Percentiles rank a stretch among this genome's conserved stretches.
Conservation (phyloP, 2,329 filamentous ascomycete genomes). For the Hymenoscyphus repandus region DNA sequence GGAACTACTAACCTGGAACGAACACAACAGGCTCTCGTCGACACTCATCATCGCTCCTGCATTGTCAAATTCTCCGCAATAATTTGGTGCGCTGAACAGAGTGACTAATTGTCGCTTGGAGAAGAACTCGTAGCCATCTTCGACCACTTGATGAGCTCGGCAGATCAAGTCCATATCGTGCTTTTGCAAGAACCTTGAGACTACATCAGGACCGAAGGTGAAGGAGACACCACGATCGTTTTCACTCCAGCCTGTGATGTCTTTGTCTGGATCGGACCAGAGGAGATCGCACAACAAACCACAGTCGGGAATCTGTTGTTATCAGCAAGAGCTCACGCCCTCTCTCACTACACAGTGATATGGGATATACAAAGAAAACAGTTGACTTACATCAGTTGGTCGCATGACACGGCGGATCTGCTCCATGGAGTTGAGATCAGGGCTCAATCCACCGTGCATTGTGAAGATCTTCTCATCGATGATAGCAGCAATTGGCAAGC, state of each 20-base stretch:
- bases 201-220: conserved; percentile 95
- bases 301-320: conserved; percentile 84
- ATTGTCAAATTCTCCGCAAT: conserved; percentile 99
- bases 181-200: conserved; percentile 95
- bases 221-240: conserved; percentile 98
- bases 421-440: conserved; percentile 98
- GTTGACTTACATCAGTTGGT: conserved; percentile 83
- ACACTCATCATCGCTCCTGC: conserved; percentile 99
- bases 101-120: conserved; percentile 97
- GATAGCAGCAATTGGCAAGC: conserved; percentile 94
- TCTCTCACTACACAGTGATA: conserved; percentile 25
- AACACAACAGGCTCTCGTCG: conserved; percentile 95
- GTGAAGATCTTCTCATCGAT: conserved; percentile 99
- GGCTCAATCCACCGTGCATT: conserved; percentile 97
- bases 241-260: conserved; percentile 98
- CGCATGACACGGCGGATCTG: conserved; percentile 99
- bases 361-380: conserved; percentile 21
- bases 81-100: conserved; percentile 96
- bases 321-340: conserved; percentile 32
- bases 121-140: conserved; percentile 99
- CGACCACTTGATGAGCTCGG: conserved; percentile 96
- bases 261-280: conserved; percentile 99
- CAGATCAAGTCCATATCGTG: conserved; percentile 99
- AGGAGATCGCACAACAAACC: conserved; percentile 94
- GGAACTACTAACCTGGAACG: conserved; percentile 72